A percentile compares a stretch with the other conserved stretches of the same genome.
Conservation (phyloP, 1,284 basidiomycete genomes). For the Ustilago hordei region DNA sequence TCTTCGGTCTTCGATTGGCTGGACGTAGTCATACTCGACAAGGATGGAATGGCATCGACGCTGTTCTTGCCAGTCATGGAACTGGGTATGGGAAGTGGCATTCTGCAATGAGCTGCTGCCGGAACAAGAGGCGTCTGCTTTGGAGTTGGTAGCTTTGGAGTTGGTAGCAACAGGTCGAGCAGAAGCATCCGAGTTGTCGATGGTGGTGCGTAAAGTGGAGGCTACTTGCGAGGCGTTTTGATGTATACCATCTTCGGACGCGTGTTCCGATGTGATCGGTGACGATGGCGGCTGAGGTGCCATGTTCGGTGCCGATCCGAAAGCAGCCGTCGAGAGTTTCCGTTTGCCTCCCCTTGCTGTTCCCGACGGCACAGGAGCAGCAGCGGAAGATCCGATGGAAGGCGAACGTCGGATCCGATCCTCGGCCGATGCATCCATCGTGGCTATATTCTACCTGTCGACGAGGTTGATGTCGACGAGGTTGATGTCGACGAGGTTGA, state of each 20-base stretch:
- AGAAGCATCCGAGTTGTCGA: constrained; percentile 25
- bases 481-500: too few species aligned
- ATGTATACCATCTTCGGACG: constrained; percentile 21
- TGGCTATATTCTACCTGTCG: neutral
- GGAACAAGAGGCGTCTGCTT: constrained; percentile 3
- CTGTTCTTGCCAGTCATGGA: constrained; percentile 44
- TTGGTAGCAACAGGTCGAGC: constrained; percentile 6
- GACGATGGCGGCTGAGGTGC: constrained; percentile 36
- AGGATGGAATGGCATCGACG: constrained; percentile 40
- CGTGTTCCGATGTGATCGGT: constrained; percentile 35
- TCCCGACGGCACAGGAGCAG: constrained; percentile 21
- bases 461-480: too few species aligned
- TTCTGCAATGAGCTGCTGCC: constrained; percentile 12
- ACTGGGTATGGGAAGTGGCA: constrained; percentile 12
- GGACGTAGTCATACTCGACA: constrained; percentile 35
- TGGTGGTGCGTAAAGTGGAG: constrained; percentile 33
- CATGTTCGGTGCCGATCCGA: constrained; percentile 43
- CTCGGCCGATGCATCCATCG: constrained; percentile 52
- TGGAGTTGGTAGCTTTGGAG: neutral
- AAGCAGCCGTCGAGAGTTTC: constrained; percentile 51
- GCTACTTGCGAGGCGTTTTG: constrained; percentile 23
- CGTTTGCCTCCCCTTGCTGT: constrained; percentile 36
- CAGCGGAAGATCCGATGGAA: constrained; percentile 40
- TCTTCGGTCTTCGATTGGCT: constrained; percentile 38
- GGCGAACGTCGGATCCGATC: constrained; percentile 48